Evolutionary conservation across 768 basidiomycete genomes (phyloP), one percentile per base, ranked within the genome.

Genomic region (Sporobolomyces phaffii): DNA sequence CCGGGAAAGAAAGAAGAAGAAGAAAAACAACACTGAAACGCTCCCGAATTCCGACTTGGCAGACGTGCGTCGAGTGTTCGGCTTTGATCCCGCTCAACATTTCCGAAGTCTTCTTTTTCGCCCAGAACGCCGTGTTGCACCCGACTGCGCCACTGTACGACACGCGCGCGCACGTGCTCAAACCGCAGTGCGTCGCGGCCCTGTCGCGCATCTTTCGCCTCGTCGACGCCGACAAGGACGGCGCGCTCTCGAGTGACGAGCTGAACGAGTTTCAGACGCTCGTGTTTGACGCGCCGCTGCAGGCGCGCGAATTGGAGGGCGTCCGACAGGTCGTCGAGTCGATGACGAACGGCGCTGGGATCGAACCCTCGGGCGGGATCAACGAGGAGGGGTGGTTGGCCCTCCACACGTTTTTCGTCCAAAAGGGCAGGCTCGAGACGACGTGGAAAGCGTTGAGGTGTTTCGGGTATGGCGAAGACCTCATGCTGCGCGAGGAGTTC

Each of bases 91-190:
- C 72, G 5, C 54, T 73, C 49, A 73, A 73, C 72, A 87, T 97
- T 64, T 93, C 92, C 20, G 93, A 94, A 78, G 91, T 98, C 34
- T 92, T 98, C 80, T 97, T 94, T 78, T 97, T 97, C 77, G 94
- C 94, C 2, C 93, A 96, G 78, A 97, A 96, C 76, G 94, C 94
- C 17, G 94, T 99, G 36, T 80, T 97, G 15, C 91, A 99, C 76
- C 94, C 94, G 3, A 94, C 92, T 1, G 94, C 94, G 9, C 94
- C 94, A 9, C 80, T 99, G 24, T 99, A 98, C 77, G 94, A 99
- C 77, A 94, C 92, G 2, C 81, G 92, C 75, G 91, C 97, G 73
- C 93, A 97, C 78, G 90, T 90, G 75, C 81, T 99, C 51, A 99
- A 98, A 81, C 89, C 90, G 10, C 89, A 89, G 53, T 97, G 93